Conservation (phyloP, 495 filamentous ascomycete genomes). For the Trichoderma orchidacearum region DNA sequence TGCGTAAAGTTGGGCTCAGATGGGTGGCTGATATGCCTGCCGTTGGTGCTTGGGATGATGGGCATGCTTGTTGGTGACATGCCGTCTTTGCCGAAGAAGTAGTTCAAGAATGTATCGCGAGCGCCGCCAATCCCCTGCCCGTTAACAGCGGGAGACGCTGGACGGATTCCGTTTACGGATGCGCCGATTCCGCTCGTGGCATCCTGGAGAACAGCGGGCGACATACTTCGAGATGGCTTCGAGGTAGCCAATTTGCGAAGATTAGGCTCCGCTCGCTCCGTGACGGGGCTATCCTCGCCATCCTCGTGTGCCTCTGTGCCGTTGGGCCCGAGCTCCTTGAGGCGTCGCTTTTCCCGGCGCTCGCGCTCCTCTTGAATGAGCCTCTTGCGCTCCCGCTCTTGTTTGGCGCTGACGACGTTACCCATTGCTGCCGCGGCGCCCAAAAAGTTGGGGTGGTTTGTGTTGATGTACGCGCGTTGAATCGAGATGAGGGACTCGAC, state of each 20-base stretch:
- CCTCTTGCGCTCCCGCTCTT: slow-evolving; percentile 79
- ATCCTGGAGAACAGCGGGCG: slow-evolving; percentile 57
- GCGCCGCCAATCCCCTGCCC: slow-evolving; percentile 29
- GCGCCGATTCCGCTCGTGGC: slow-evolving; percentile 46
- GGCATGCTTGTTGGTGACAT: slow-evolving; percentile 13
- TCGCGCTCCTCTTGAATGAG: slow-evolving; percentile 68
- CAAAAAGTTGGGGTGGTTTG: slow-evolving; percentile 97
- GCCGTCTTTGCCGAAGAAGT: slow-evolving; percentile 96
- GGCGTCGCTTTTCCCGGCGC: slow-evolving; percentile 65
- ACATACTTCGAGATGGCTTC: slow-evolving; percentile 62
- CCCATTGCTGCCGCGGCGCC: slow-evolving; percentile 98
- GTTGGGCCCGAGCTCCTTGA: slow-evolving; percentile 72
- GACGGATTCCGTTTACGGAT: slow-evolving; percentile 52
- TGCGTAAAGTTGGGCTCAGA: slow-evolving; percentile 72
- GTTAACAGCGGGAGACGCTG: slow-evolving; percentile 48
- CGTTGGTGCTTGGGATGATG: slow-evolving; percentile 9
- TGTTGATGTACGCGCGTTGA: slow-evolving; percentile 97
- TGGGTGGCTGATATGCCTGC: slow-evolving; percentile 56
- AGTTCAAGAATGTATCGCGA: slow-evolving; percentile 88
- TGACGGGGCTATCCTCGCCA: slow-evolving; percentile 48
- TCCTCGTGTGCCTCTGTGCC: slow-evolving; percentile 59
- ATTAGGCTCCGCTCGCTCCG: slow-evolving; percentile 42
- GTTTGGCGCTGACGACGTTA: slow-evolving; percentile 82
- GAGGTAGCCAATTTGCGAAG: slow-evolving; percentile 18
- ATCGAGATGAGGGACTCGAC: slow-evolving; percentile 96